phyloP scores from a whole-genome alignment of 768 basidiomycete genomes.

The Tricholoma sp. region DNA sequence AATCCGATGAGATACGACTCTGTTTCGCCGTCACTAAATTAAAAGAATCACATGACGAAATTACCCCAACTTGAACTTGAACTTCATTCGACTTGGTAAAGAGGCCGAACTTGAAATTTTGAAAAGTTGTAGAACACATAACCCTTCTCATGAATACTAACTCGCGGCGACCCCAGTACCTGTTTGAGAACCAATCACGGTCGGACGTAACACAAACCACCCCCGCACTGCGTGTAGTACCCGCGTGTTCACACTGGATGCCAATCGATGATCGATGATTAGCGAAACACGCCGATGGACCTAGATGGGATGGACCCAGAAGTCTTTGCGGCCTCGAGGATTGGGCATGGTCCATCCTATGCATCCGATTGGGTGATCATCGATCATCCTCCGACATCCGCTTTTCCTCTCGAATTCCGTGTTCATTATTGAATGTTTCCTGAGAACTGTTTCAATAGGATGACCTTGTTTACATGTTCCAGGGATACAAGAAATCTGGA shows the following conservation, averaged over 20 bases:
- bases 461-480: background rate
- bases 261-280: no score
- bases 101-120: no score
- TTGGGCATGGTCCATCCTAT: slow-evolving; percentile 6
- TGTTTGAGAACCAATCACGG: no score
- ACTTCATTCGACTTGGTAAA: no score
- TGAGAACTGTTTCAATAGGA: background rate
- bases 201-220: no score
- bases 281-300: slow-evolving; percentile 4
- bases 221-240: slow-evolving; percentile 2
- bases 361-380: background rate
- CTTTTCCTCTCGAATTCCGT: background rate
- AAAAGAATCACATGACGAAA: no score
- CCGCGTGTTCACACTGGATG: background rate
- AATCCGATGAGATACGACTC: no score
- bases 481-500: background rate
- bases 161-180: no score
- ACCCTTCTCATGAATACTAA: no score
- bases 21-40: no score
- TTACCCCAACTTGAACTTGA: no score
- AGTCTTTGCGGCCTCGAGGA: slow-evolving; percentile 7
- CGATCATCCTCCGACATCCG: background rate
- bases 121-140: no score
- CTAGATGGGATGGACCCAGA: slow-evolving; percentile 12
- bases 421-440: background rate